Percentiles rank a stretch among this genome's conserved stretches.
These are phyloP conservation scores for Candida endomychidarum DNA, from an alignment of 805 yeast species.

Conservation along the genomic window DNA sequence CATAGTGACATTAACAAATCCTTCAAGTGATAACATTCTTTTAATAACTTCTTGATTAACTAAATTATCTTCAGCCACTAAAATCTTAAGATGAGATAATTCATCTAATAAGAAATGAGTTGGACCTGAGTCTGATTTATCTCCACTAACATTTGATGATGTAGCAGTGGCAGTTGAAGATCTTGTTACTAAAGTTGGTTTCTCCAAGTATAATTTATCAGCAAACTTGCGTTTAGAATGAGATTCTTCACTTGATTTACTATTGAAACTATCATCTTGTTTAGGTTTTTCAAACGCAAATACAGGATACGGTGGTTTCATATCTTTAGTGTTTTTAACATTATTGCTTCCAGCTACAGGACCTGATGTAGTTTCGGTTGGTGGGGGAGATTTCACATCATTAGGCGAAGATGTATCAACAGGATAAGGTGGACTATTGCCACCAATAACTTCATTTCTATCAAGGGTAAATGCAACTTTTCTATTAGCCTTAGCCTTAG, in stretches of 20 bases:
- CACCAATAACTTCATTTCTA: constrained; percentile 10
- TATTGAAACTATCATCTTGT: not conserved
- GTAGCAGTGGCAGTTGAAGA: constrained; percentile 55
- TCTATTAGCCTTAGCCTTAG: constrained; percentile 50
- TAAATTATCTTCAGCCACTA: constrained; percentile 91
- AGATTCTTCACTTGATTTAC: not conserved
- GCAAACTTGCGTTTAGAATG: not conserved
- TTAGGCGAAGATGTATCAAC: constrained; percentile 5
- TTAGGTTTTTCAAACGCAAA: not conserved
- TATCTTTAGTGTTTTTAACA: not conserved
- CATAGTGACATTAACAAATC: constrained; percentile 64
- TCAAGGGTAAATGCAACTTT: constrained; percentile 43
- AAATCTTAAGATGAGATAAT: constrained; percentile 45
- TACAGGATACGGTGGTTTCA: constrained; percentile 3
- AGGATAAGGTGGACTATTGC: constrained; percentile 4
- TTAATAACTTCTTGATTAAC: constrained; percentile 94
- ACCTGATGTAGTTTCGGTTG: no score
- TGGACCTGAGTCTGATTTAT: constrained; percentile 7
- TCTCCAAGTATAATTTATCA: constrained; percentile 25
- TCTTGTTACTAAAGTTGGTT: constrained; percentile 45
- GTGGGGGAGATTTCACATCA: not conserved
- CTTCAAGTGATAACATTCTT: constrained; percentile 85
- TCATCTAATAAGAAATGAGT: constrained; percentile 11
- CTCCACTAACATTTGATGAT: constrained; percentile 22
- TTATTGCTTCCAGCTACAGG: not conserved